A percentile compares a stretch with the other conserved stretches of the same genome.
These are phyloP conservation scores for Pichia eremophila DNA, from an alignment of 805 yeast genomes.

Conservation along the genomic window DNA sequence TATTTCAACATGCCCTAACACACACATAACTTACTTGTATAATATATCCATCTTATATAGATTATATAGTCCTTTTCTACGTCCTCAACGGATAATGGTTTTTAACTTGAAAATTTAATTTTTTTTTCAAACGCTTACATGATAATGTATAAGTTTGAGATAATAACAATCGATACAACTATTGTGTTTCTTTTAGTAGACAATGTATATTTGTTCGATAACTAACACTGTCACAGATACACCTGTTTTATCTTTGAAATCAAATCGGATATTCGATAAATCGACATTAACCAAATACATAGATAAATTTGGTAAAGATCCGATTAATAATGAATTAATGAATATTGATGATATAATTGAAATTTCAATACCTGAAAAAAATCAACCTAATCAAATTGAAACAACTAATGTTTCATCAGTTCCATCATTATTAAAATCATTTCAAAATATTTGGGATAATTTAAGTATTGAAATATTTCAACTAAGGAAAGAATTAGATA, in stretches of 20 bases:
- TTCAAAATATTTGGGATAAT: constrained; percentile 89
- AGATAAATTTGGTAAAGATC: constrained; percentile 61
- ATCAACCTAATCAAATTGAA: neutral
- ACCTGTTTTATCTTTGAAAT: constrained; percentile 70
- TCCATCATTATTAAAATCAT: constrained; percentile 60
- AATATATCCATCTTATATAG: constrained; percentile 1
- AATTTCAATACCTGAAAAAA: constrained; percentile 8
- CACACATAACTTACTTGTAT: constrained; percentile 1
- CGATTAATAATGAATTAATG: constrained; percentile 59
- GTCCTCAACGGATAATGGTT: constrained; percentile 14
- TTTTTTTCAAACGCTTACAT: neutral
- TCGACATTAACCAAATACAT: constrained; percentile 53
- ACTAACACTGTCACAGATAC: constrained; percentile 63
- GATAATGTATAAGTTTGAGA: neutral
- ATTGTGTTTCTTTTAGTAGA: neutral
- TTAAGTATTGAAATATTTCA: constrained; percentile 71
- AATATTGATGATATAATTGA: constrained; percentile 47
- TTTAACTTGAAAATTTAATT: neutral
- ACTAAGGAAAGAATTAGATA: constrained; percentile 59
- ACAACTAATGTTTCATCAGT: constrained; percentile 25
- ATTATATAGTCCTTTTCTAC: constrained; percentile 9
- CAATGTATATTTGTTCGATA: constrained; percentile 22
- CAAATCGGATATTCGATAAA: constrained; percentile 64
- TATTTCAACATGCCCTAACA: neutral
- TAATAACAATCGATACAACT: too few species aligned